Evolutionary conservation across 2,329 filamentous ascomycete species (phyloP), one percentile per base, ranked within the genome.

Genomic region (Didymosphaeria variabile): DNA sequence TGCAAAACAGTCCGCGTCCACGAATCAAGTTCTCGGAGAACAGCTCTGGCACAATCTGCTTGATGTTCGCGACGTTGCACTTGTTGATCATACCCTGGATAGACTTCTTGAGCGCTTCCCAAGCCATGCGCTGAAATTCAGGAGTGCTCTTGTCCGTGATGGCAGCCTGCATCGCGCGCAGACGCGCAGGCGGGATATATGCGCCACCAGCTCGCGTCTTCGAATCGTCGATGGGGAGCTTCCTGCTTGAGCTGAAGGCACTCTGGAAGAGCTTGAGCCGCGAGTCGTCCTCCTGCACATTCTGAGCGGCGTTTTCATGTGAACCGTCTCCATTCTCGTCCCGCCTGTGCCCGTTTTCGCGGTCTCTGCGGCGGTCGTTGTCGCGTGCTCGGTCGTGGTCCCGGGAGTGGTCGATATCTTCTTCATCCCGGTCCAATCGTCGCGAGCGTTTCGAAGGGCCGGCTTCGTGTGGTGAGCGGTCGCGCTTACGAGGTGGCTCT

Each of bases 1-100:
- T 88, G 80, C 94, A 97, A 79, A 98, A 97, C 62, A 99, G 81
- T 21, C 95, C 95, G 61, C 95, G 87, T 7, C 95, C 95, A 60
- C 95, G 90, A 44, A 99, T 85, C 70, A 99, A 81, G 77, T 99
- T 99, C 84, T 99, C 95, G 53, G 89, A 88, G 79, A 99, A 99
- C 49, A 99, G 85, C 81, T 99, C 95, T 1, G 94, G 94, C 26
- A 98, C 93, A 64, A 99, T 97, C 75, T 91, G 87, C 80, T 99
- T 98, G 85, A 99, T 98, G 79, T 99, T 99, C 36, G 91, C 92
- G 58, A 94, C 92, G 80, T 98, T 98, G 84, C 97, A 91, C 84
- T 99, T 99, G 86, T 99, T 99, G 85, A 99, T 97, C 67, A 99
- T 83, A 71, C 95, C 95, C 77, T 99, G 98, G 81, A 99, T 97